A percentile compares a stretch with the other conserved stretches of the same genome.
phyloP scores from a whole-genome alignment of 164 flowering plant genomes.

The Brasenia schreberi region DNA sequence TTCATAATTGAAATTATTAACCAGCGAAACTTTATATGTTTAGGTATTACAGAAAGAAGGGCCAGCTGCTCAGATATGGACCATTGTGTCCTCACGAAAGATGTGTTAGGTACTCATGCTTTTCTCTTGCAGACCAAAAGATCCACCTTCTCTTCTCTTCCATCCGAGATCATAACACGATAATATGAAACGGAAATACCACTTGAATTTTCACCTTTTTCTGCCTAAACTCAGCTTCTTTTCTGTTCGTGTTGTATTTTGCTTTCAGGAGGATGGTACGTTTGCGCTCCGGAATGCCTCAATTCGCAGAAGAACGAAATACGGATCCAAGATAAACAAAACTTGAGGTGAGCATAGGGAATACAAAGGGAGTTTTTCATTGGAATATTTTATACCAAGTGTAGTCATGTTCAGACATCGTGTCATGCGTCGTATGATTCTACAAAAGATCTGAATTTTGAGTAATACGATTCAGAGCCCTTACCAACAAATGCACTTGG shows the following conservation, averaged over 20 bases:
- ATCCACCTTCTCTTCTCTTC: background rate
- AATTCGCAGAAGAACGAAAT: background rate
- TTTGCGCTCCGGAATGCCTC: background rate
- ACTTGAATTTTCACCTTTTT: no score
- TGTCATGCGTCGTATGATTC: no score
- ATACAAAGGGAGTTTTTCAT: no score
- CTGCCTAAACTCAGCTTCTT: no score
- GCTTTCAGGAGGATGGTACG: background rate
- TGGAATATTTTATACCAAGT: no score
- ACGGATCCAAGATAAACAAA: background rate
- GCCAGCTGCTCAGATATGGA: conserved; percentile 52
- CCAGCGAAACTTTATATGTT: background rate
- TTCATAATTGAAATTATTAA: no score
- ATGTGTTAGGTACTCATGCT: background rate
- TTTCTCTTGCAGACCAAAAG: background rate
- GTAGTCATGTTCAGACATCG: no score
- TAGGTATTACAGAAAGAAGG: conserved; percentile 20
- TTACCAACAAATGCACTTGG: background rate
- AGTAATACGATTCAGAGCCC: no score
- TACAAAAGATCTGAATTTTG: no score
- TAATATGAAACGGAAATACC: no score
- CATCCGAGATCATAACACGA: background rate
- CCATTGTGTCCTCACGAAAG: conserved; percentile 11
- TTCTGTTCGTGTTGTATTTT: no score
- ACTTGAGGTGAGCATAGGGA: background rate